Conservation (phyloP, 306 rosid genomes). For the Fragaria iinumae region DNA sequence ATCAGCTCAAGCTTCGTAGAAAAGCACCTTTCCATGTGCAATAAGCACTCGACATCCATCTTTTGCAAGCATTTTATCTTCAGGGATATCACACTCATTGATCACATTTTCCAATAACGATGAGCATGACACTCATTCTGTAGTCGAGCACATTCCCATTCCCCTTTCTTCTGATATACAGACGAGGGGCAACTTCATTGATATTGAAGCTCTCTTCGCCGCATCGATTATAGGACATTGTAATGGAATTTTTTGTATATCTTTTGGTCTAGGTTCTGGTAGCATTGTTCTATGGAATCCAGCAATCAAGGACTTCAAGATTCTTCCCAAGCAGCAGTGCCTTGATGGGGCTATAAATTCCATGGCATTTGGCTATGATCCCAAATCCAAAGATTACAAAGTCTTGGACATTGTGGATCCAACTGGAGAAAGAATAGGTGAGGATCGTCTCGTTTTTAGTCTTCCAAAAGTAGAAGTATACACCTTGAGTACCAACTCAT, state of each 20-base stretch:
- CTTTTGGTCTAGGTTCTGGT: not conserved
- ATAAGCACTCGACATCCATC: not conserved
- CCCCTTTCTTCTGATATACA: not conserved
- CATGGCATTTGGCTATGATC: not conserved
- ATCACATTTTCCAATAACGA: not conserved
- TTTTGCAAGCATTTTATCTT: not conserved
- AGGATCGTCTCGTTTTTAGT: not conserved
- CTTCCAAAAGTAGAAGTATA: not conserved
- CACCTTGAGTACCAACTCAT: not conserved
- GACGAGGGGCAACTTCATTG: not conserved
- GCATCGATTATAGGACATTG: not conserved
- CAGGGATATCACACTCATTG: not conserved
- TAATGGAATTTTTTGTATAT: not conserved
- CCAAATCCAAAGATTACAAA: conserved; percentile 6
- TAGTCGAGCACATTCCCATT: not conserved
- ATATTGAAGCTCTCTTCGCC: no score
- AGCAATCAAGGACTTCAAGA: not conserved
- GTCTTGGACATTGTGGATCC: not conserved
- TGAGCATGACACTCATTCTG: not conserved
- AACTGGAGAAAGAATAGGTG: not conserved
- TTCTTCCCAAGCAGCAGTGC: not conserved
- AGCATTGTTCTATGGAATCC: conserved; percentile 9
- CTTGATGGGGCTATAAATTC: not conserved
- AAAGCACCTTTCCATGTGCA: not conserved
- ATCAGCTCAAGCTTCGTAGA: not conserved